Base-by-base conservation (phyloP, 2,329 filamentous ascomycete genomes). In the Hymenoscyphus infarciens region DNA sequence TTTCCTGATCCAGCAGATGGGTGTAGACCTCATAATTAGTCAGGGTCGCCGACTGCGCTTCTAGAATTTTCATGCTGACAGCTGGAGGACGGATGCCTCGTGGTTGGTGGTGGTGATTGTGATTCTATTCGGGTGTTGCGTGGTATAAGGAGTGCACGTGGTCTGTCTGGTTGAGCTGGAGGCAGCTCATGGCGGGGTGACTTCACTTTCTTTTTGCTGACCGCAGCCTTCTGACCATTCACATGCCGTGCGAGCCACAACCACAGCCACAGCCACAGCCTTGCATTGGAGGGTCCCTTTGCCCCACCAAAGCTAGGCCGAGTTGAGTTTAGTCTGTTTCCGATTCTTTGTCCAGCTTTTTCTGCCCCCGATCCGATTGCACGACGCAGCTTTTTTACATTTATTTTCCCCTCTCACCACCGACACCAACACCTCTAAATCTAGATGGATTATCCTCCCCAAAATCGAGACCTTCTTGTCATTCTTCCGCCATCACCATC, bases 1-100 rank as follows among this genome's bases (percentile, higher is more conserved):
- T 75, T 59, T 80, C 80, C 70, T 85, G 83, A 56, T 87, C 81
- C 5, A 77, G 76, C 45, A 92, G 76, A 69, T 90, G 88, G 62
- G 82, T 79, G 70, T 87, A 87, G 66, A 92, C 88, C 79, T 92
- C 89, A 67, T 84, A 88, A 75, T 92, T 92, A 73, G 86, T 85
- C 71, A 92, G 79, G 52, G 87, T 81, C 5, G 87, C 87, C 33
- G 85, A 85, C 73, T 91, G 87, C 2, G 88, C 80, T 71, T 89
- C 88, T 69, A 91, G 77, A 71, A 92, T 84, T 82, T 90, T 88
- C 86, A 88, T 73, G 29, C 27, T 61, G 60, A 25, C 16, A 33
- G 13, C 15, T n/a, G 29, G 16, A 31, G n/a, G n/a, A 13, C 39
- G 33, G 6, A n/a, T 25, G 22, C 31, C 31, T 61, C 33, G 59